Percentiles rank a stretch among this genome's conserved stretches.
Conservation (phyloP, 202 grass and related monocot genomes). For the Digitaria exilis region DNA sequence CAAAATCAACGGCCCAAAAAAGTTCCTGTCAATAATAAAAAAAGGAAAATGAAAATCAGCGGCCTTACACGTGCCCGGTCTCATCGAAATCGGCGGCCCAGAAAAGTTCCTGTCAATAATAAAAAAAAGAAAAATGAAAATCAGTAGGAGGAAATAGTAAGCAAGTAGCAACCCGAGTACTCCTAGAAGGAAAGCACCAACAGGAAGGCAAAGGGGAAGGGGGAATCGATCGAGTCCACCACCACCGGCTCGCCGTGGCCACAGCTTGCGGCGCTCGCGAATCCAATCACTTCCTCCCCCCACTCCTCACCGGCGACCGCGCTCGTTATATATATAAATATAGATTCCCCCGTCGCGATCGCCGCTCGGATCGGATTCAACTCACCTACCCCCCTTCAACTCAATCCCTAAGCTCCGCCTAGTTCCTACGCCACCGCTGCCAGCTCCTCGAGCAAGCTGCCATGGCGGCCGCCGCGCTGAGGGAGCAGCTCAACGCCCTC, state of each 20-base stretch:
- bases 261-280: conserved; percentile 10
- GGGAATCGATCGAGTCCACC: neutral
- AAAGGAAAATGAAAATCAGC: neutral
- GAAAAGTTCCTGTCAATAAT: too few species aligned
- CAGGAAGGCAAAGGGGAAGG: too few species aligned
- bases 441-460: neutral
- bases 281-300: conserved; percentile 31
- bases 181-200: neutral
- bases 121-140: too few species aligned
- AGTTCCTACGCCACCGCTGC: conserved; percentile 14
- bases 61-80: too few species aligned
- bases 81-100: too few species aligned
- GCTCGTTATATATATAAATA: conserved; percentile 16
- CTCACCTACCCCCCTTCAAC: neutral
- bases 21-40: neutral
- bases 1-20: neutral
- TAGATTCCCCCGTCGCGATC: neutral
- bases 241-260: conserved; percentile 32
- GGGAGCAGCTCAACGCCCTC: conserved; percentile 66
- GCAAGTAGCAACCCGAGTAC: neutral
- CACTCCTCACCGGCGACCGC: conserved; percentile 9
- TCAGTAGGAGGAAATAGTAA: neutral
- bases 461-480: conserved; percentile 56
- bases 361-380: neutral
- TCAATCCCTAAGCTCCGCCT: conserved; percentile 10